Evolutionary conservation across 169 alveolate genomes (phyloP), one percentile per base, ranked within the genome.

Genomic region (Toxoplasma gondii): DNA sequence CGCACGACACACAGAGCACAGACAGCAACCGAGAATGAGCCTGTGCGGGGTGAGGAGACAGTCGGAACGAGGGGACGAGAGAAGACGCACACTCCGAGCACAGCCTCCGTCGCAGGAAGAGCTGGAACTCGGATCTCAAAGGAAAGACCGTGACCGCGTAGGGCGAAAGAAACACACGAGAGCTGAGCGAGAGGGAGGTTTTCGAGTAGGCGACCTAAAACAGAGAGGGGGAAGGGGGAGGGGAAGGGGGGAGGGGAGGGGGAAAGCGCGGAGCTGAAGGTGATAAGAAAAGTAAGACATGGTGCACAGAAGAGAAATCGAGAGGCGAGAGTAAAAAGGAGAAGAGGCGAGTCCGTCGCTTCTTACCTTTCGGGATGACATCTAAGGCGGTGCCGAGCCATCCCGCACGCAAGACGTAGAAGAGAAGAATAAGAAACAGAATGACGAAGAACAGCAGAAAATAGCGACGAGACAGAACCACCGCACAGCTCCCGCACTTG

Each of bases 401-500:
- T 44, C 94, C 94, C 1, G 90, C 94, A 31, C 94, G 54, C 49
- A 91, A 81, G 67, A 91, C 41, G 84, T 91, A 86, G 49, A 84
- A 91, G 34, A 91, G 91, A 34, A 91, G 81, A 36, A 91, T 43
- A 58, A 91, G 82, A 19, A 81, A 36, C 17, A 54, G 39, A 36
- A 91, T 53, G 1, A 45, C 90, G 17, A 39, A 36, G 83, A 80
- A 80, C 9, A 84, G 86, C 17, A 91, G 70, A 29, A 91, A 54
- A 39, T 91, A 91, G 10, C 91, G 91, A 17, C 91, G 53, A 0
- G 94, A 74, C 19, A 91, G 83, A 4, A 91, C 91, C n/a, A 91
- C 91, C 31, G 94, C 94, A n/a, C 94, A 91, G 80, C 91, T 91
- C n/a, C 94, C 94, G 78, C 94, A 91, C 24, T 86, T 84, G 69